Evolutionary conservation across 371 early-diverging fungal genomes (phyloP).

Genomic region (Syncephalastrum monosporum): DNA sequence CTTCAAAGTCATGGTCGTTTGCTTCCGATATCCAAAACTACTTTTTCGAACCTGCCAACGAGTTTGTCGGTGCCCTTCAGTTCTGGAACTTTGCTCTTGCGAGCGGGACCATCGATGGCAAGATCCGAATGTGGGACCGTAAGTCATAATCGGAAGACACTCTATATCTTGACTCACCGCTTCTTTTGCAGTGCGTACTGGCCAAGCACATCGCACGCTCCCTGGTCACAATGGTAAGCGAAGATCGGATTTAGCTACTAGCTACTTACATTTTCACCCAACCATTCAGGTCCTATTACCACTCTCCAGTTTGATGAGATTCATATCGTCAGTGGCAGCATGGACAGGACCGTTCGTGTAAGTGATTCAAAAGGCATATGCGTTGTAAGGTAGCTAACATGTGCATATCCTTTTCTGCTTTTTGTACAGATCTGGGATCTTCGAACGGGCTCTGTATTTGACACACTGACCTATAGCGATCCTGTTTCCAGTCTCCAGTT

Average conservation of each 20-base stretch:
- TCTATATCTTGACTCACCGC: not conserved
- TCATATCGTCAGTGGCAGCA: slow-evolving; percentile 76
- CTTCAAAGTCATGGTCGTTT: not conserved
- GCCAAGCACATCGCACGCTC: slow-evolving; percentile 76
- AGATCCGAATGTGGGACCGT: slow-evolving; percentile 87
- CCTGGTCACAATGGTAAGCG: slow-evolving; percentile 59
- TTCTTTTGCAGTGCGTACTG: slow-evolving; percentile 62
- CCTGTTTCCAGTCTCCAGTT: slow-evolving; percentile 63
- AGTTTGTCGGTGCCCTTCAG: slow-evolving; percentile 74
- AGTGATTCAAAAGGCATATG: slow-evolving; percentile 13
- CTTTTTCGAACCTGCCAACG: slow-evolving; percentile 43
- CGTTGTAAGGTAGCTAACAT: not conserved
- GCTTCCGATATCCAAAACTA: slow-evolving; percentile 5
- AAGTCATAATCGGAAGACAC: slow-evolving; percentile 25
- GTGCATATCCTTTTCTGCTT: not conserved
- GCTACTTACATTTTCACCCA: not conserved
- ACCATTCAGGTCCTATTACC: slow-evolving; percentile 55
- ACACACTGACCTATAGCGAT: slow-evolving; percentile 55
- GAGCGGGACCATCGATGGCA: slow-evolving; percentile 85
- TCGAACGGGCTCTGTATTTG: slow-evolving; percentile 68
- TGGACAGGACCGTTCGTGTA: slow-evolving; percentile 76
- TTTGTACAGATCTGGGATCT: slow-evolving; percentile 76
- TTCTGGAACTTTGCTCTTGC: slow-evolving; percentile 82
- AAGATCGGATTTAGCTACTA: not conserved
- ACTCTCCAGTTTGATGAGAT: slow-evolving; percentile 78